These are phyloP conservation scores for Citrus australasica DNA, from an alignment of 345 rosid species.

Conservation along the genomic window DNA sequence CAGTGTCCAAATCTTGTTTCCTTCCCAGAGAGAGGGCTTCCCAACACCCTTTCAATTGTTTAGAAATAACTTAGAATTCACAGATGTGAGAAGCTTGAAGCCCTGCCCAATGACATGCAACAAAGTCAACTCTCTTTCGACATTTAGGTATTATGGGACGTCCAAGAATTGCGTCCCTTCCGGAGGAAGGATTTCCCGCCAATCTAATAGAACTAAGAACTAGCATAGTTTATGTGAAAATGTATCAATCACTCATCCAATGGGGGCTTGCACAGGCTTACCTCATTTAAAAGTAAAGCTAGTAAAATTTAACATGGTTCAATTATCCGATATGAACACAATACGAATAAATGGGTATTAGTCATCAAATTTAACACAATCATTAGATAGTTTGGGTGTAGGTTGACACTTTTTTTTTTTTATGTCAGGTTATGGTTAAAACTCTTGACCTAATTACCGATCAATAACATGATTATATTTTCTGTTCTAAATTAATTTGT, in stretches of 20 bases:
- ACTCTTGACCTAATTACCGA: too few species aligned
- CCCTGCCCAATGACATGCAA: not conserved
- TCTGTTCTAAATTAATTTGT: too few species aligned
- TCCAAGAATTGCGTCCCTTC: not conserved
- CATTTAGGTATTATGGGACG: not conserved
- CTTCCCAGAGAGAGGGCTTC: not conserved
- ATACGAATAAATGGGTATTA: too few species aligned
- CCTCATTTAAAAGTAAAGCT: not conserved
- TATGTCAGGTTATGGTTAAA: rapidly evolving
- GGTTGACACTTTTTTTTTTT: too few species aligned
- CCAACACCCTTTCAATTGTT: not conserved
- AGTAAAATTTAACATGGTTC: rapidly evolving
- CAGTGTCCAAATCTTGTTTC: not conserved
- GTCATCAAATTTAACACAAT: too few species aligned
- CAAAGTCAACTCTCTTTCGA: not conserved
- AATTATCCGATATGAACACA: rapidly evolving
- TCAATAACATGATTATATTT: too few species aligned
- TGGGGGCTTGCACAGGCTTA: not conserved
- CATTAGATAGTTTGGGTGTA: rapidly evolving
- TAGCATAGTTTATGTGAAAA: not conserved
- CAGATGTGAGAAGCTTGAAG: not conserved
- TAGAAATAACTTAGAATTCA: not conserved
- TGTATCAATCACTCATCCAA: not conserved
- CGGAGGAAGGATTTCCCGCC: not conserved
- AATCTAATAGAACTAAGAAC: not conserved